Conservation (phyloP, 805 yeast genomes). For the Zygosaccharomyces pseudorouxii region DNA sequence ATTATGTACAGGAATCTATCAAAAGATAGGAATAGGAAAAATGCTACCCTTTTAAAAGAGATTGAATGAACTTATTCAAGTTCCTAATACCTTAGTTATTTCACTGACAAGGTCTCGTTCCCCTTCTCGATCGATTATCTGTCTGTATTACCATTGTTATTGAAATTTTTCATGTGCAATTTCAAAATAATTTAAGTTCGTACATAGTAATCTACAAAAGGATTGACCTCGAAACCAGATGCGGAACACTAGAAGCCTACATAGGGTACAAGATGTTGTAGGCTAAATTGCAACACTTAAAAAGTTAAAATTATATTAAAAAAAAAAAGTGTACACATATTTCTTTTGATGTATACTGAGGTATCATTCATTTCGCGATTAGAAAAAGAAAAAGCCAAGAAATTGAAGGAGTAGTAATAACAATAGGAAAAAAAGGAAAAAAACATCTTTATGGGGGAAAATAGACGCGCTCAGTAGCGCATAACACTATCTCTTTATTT, state of each 20-base stretch:
- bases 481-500: not conserved
- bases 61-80: not conserved
- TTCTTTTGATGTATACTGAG: constrained; percentile 3
- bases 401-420: not conserved
- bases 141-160: not conserved
- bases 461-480: not conserved
- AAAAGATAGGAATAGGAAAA: not conserved
- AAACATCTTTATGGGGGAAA: not conserved
- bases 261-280: not conserved
- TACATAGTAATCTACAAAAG: not conserved
- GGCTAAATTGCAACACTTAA: not conserved
- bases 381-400: constrained; percentile 2
- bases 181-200: not conserved
- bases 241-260: not conserved
- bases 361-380: constrained; percentile 5
- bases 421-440: not conserved
- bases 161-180: constrained; percentile 4
- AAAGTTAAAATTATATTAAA: not conserved
- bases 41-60: not conserved
- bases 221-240: not conserved
- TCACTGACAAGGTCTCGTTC: not conserved
- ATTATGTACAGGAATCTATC: constrained; percentile 7
- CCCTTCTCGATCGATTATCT: not conserved
- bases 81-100: not conserved
- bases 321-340: not conserved